phyloP scores from a whole-genome alignment of 2,329 filamentous ascomycete species.

The Calonectria pteridis region DNA sequence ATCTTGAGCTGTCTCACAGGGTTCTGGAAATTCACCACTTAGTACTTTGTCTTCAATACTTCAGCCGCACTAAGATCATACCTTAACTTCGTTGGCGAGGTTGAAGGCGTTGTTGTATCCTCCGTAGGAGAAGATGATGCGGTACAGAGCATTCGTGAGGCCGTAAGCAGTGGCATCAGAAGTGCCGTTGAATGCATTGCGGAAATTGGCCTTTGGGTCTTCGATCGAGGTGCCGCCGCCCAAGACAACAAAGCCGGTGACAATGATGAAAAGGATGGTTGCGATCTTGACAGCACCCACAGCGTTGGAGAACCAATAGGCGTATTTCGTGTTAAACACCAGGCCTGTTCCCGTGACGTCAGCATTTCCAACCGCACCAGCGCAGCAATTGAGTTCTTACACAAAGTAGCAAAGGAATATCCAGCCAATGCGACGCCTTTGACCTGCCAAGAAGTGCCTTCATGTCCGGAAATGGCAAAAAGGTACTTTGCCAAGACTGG shows the following conservation, averaged over 20 bases:
- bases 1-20: conserved; percentile 22
- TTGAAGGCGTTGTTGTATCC: conserved; percentile 24
- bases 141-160: conserved; percentile 19
- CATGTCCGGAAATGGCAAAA: conserved; percentile 15
- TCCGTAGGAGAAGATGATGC: conserved; percentile 22
- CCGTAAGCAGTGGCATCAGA: conserved; percentile 13
- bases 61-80: neutral
- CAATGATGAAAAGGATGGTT: conserved; percentile 16
- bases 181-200: conserved; percentile 10
- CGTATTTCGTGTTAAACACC: conserved; percentile 22
- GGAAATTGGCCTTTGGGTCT: conserved; percentile 20
- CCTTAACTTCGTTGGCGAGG: conserved; percentile 25
- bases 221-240: conserved; percentile 19
- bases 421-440: conserved; percentile 19
- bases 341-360: conserved; percentile 4
- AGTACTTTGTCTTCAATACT: neutral
- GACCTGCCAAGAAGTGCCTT: conserved; percentile 14
- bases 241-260: conserved; percentile 23
- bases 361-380: neutral
- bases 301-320: conserved; percentile 23
- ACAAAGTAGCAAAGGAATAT: conserved; percentile 11
- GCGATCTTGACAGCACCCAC: conserved; percentile 16
- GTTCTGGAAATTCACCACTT: conserved; percentile 1
- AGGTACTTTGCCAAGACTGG: conserved; percentile 20
- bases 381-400: neutral